phyloP scores from a whole-genome alignment of 371 early-diverging fungal genomes.

The Blakeslea trispora region DNA sequence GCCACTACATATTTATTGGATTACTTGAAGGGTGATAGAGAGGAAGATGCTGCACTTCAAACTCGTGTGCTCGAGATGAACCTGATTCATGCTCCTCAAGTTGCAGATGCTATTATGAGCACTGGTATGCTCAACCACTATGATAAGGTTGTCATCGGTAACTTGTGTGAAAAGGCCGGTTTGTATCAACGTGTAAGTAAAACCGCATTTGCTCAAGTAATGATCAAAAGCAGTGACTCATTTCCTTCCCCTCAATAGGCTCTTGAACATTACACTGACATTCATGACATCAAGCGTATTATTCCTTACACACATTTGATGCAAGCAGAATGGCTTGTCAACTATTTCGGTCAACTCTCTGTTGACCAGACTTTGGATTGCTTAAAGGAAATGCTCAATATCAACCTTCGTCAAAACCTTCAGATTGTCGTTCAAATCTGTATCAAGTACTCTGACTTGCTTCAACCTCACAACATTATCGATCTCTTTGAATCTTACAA shows the following conservation, averaged over 20 bases:
- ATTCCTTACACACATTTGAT: constrained; percentile 87
- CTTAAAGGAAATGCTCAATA: constrained; percentile 83
- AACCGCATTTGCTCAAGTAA: constrained; percentile 43
- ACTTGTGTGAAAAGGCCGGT: constrained; percentile 96
- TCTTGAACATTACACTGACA: constrained; percentile 95
- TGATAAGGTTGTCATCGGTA: constrained; percentile 88
- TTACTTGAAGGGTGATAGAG: constrained; percentile 88
- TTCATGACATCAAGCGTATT: constrained; percentile 95
- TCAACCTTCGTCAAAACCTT: constrained; percentile 91
- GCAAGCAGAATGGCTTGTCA: constrained; percentile 84
- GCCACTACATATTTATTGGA: constrained; percentile 96
- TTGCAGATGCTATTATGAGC: constrained; percentile 97
- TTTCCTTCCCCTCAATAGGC: constrained; percentile 56
- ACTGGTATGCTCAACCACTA: constrained; percentile 95
- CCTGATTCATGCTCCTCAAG: constrained; percentile 94
- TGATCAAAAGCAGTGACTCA: background rate
- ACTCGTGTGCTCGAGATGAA: constrained; percentile 98
- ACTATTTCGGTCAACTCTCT: constrained; percentile 92
- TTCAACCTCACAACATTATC: constrained; percentile 86
- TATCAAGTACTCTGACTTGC: constrained; percentile 93
- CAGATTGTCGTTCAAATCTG: constrained; percentile 95
- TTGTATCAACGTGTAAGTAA: constrained; percentile 89
- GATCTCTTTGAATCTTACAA: constrained; percentile 90
- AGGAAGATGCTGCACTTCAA: constrained; percentile 90
- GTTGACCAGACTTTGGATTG: constrained; percentile 94